A percentile compares a stretch with the other conserved stretches of the same genome.
Conservation (phyloP, 2,329 filamentous ascomycete species). For the Chrysoporthe puriensis region DNA sequence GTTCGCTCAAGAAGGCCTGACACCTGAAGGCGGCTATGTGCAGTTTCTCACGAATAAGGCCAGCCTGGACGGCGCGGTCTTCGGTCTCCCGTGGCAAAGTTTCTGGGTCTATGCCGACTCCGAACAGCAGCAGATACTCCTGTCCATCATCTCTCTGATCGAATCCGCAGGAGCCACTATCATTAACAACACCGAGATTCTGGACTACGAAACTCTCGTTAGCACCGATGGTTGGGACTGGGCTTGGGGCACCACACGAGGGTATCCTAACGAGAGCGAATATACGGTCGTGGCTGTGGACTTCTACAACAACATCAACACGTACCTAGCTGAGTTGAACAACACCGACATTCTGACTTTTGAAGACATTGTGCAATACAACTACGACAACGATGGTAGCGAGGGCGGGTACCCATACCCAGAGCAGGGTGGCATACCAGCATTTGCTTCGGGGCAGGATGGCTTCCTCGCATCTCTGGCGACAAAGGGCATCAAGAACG, state of each 20-base stretch:
- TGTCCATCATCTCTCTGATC: constrained; percentile 57
- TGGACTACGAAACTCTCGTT: constrained; percentile 63
- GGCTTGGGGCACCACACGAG: constrained; percentile 66
- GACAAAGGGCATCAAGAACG: constrained; percentile 63
- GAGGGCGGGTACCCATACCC: constrained; percentile 68
- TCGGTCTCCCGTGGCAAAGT: constrained; percentile 72
- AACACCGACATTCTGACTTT: constrained; percentile 64
- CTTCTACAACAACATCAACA: constrained; percentile 65
- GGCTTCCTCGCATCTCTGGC: constrained; percentile 66
- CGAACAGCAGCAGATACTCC: constrained; percentile 58
- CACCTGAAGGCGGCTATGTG: constrained; percentile 59
- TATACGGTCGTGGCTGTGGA: constrained; percentile 74
- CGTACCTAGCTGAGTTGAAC: constrained; percentile 64
- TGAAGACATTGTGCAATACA: constrained; percentile 69
- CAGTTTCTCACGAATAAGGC: constrained; percentile 58
- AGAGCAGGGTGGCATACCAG: constrained; percentile 51
- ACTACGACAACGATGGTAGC: constrained; percentile 63
- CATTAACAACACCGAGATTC: constrained; percentile 71
- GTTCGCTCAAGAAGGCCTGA: constrained; percentile 55
- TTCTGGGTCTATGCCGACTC: constrained; percentile 68
- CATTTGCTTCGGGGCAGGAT: constrained; percentile 73
- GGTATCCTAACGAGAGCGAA: constrained; percentile 72
- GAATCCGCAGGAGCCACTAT: constrained; percentile 66
- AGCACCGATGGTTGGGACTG: constrained; percentile 74
- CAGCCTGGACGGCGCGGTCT: constrained; percentile 63